A percentile compares a stretch with the other conserved stretches of the same genome.
These are phyloP conservation scores for Phytophthora quininea DNA, from an alignment of 352 stramenopile genomes.

Conservation along the genomic window DNA sequence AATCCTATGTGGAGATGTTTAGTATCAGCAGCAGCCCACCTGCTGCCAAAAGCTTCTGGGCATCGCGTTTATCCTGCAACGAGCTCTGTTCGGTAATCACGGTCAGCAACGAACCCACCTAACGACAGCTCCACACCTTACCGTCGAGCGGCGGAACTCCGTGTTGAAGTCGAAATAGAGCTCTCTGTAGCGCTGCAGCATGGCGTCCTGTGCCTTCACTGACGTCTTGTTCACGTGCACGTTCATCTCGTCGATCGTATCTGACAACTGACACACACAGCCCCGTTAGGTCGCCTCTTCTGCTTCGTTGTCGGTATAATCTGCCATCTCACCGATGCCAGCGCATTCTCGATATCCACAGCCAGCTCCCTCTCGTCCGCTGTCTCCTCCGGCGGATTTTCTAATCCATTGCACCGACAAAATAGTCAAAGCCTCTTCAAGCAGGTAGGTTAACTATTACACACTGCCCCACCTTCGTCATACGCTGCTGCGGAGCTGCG, in stretches of 20 bases:
- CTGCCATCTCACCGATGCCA: conserved; percentile 51
- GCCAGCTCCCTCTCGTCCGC: conserved; percentile 68
- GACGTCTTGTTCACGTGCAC: conserved; percentile 69
- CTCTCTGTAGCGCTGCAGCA: conserved; percentile 95
- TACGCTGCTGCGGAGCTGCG: conserved; percentile 38
- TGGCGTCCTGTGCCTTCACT: conserved; percentile 82
- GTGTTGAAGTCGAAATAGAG: conserved; percentile 96
- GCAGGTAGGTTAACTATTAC: not conserved
- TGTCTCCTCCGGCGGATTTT: conserved; percentile 68
- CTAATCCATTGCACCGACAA: conserved; percentile 29
- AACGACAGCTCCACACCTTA: conserved; percentile 19
- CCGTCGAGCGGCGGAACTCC: conserved; percentile 93
- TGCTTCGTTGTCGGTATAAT: not conserved
- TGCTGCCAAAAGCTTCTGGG: conserved; percentile 80
- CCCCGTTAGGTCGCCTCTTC: not conserved
- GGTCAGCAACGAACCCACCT: too few relatives aligned
- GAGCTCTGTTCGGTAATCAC: conserved; percentile 49
- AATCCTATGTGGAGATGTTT: not conserved
- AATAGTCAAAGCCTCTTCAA: not conserved
- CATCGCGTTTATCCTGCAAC: conserved; percentile 83
- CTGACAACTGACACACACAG: conserved; percentile 55
- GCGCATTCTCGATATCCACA: conserved; percentile 78
- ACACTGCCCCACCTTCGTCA: conserved; percentile 60
- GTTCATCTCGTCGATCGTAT: conserved; percentile 89
- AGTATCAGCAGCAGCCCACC: conserved; percentile 36